Conservation (phyloP, 2,329 filamentous ascomycete species). For the Alternaria incomplexa region DNA sequence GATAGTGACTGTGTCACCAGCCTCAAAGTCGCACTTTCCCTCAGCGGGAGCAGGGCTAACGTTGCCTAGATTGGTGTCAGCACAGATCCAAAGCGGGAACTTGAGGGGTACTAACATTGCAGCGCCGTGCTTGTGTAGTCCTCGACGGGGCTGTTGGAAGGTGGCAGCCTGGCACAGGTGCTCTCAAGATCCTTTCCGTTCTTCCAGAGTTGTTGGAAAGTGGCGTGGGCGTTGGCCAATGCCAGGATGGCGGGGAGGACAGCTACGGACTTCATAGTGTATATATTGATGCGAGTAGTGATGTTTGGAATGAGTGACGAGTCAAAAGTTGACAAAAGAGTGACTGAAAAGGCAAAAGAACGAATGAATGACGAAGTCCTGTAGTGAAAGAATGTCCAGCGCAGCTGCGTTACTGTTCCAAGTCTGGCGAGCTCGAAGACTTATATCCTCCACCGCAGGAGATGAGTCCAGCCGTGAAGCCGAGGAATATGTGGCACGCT, state of each 20-base stretch:
- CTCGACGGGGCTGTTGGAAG: slow-evolving; percentile 38
- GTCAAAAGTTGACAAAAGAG: slow-evolving; percentile 31
- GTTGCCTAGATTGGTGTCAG: slow-evolving; percentile 19
- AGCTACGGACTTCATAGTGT: slow-evolving; percentile 36
- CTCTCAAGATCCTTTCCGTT: slow-evolving; percentile 39
- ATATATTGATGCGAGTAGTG: not conserved
- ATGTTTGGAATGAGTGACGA: slow-evolving; percentile 21
- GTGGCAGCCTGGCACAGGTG: slow-evolving; percentile 35
- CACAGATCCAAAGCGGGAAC: not conserved
- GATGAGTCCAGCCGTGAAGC: slow-evolving; percentile 22
- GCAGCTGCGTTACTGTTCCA: slow-evolving; percentile 33
- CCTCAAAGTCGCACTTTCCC: slow-evolving; percentile 34
- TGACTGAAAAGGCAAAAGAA: slow-evolving; percentile 26
- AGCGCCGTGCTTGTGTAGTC: slow-evolving; percentile 40
- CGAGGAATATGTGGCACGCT: slow-evolving; percentile 21
- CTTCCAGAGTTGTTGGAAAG: slow-evolving; percentile 40
- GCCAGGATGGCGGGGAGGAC: slow-evolving; percentile 34
- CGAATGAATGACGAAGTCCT: slow-evolving; percentile 22
- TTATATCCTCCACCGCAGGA: slow-evolving; percentile 27
- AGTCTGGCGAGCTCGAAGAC: slow-evolving; percentile 11
- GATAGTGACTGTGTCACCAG: slow-evolving; percentile 37
- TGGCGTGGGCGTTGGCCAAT: slow-evolving; percentile 37
- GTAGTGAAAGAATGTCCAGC: slow-evolving; percentile 39
- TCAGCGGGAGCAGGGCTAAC: slow-evolving; percentile 32
- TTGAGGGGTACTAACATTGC: slow-evolving; percentile 20